phyloP scores from a whole-genome alignment of 1,284 basidiomycete species.

The Blastosporella zonata region DNA sequence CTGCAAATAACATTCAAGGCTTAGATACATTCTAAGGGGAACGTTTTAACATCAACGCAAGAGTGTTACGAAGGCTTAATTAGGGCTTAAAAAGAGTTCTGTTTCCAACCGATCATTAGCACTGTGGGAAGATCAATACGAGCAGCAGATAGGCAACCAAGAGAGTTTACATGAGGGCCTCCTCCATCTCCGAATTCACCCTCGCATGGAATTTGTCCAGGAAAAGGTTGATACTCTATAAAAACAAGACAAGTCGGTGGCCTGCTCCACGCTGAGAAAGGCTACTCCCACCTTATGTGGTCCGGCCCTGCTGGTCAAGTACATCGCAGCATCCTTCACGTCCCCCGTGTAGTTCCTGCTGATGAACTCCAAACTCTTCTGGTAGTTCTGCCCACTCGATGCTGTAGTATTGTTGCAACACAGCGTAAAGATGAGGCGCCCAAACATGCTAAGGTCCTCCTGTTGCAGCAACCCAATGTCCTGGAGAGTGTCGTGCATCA shows the following conservation, averaged over 20 bases:
- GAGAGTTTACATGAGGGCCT: constrained; percentile 65
- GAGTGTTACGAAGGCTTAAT: too few species aligned
- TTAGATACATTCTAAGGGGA: too few species aligned
- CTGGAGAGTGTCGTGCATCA: constrained; percentile 70
- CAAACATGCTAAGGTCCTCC: constrained; percentile 88
- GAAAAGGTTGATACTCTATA: constrained; percentile 76
- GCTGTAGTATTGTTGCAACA: constrained; percentile 68
- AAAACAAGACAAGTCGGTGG: constrained; percentile 7
- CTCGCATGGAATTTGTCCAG: constrained; percentile 77
- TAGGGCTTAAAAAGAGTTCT: constrained; percentile 77
- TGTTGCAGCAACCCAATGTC: constrained; percentile 68
- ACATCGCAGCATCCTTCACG: constrained; percentile 77
- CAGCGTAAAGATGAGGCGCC: constrained; percentile 80
- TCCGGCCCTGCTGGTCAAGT: constrained; percentile 73
- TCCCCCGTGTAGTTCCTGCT: constrained; percentile 77
- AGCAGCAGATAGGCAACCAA: constrained; percentile 3
- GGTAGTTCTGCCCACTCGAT: constrained; percentile 56
- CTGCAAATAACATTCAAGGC: too few species aligned
- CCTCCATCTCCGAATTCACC: constrained; percentile 81
- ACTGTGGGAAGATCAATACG: constrained; percentile 35
- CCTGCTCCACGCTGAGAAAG: not conserved
- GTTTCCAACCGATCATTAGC: constrained; percentile 82
- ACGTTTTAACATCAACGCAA: too few species aligned
- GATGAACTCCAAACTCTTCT: constrained; percentile 79
- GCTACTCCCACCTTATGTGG: constrained; percentile 50